Conservation (phyloP, 2,329 filamentous ascomycete species). For the Intubia oerlemansii region DNA sequence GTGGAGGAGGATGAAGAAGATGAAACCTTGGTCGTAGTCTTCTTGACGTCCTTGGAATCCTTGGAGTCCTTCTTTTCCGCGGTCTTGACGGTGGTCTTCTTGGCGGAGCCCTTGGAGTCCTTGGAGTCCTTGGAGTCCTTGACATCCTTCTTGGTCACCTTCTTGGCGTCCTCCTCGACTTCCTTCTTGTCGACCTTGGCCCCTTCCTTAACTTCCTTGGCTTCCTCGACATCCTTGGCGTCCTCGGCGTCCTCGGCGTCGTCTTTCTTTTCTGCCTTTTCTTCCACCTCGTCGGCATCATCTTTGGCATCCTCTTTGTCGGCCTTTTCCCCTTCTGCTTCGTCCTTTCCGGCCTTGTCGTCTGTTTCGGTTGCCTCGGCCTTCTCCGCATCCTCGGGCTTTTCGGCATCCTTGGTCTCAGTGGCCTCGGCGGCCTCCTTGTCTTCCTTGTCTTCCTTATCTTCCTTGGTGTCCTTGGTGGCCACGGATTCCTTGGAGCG, state of each 20-base stretch:
- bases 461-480: conserved; percentile 1
- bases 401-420: neutral
- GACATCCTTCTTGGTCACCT: conserved; percentile 1
- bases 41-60: neutral
- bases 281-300: neutral
- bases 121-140: neutral
- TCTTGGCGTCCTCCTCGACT: neutral
- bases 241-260: neutral
- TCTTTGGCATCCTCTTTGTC: conserved; percentile 4
- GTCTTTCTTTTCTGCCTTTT: neutral
- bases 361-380: conserved; percentile 4
- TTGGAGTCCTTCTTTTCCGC: neutral
- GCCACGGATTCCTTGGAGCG: neutral
- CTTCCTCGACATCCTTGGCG: conserved; percentile 1
- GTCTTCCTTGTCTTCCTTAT: neutral
- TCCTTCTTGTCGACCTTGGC: conserved; percentile 1
- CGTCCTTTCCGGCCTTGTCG: neutral
- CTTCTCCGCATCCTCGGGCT: neutral
- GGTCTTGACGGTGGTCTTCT: neutral
- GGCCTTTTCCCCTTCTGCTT: neutral
- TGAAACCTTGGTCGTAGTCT: neutral
- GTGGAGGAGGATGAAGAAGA: too few relatives aligned
- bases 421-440: neutral
- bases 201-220: neutral
- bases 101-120: conserved; percentile 1